Conservation (phyloP, 1,284 basidiomycete species). For the Cutaneotrichosporon sp. region DNA sequence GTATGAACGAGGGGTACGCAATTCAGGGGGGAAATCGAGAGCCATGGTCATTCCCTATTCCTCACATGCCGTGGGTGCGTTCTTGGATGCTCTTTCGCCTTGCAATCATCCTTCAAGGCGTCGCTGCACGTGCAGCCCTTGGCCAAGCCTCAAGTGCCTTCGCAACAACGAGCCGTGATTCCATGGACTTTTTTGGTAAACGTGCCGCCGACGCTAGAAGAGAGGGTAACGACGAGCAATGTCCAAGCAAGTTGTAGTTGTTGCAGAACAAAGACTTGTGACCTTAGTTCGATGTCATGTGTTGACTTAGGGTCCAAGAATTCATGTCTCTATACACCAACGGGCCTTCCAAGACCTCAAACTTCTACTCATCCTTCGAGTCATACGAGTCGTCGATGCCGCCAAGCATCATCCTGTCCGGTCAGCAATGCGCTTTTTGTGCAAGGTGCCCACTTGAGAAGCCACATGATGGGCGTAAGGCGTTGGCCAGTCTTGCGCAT, state of each 20-base stretch:
- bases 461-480: conserved; percentile 16
- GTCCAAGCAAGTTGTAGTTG: conserved; percentile 29
- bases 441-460: conserved; percentile 4
- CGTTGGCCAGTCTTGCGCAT: conserved; percentile 14
- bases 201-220: conserved; percentile 58
- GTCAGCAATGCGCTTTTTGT: not conserved
- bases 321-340: not conserved
- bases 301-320: no score
- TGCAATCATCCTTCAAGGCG: conserved; percentile 85
- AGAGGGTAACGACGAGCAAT: conserved; percentile 51
- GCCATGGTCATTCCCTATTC: conserved; percentile 38
- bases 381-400: conserved; percentile 17
- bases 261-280: no score
- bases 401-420: conserved; percentile 12
- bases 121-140: conserved; percentile 77
- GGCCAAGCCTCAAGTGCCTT: conserved; percentile 80
- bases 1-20: conserved; percentile 35
- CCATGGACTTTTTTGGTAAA: conserved; percentile 62
- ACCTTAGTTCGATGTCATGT: no score
- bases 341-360: not conserved
- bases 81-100: conserved; percentile 53
- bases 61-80: conserved; percentile 37
- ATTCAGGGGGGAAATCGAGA: conserved; percentile 20
- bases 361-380: conserved; percentile 11
- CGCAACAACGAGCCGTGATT: conserved; percentile 53